A percentile compares a stretch with the other conserved stretches of the same genome.
These are phyloP conservation scores for Golubevia pallescens DNA, from an alignment of 1,284 basidiomycete genomes.

Conservation along the genomic window DNA sequence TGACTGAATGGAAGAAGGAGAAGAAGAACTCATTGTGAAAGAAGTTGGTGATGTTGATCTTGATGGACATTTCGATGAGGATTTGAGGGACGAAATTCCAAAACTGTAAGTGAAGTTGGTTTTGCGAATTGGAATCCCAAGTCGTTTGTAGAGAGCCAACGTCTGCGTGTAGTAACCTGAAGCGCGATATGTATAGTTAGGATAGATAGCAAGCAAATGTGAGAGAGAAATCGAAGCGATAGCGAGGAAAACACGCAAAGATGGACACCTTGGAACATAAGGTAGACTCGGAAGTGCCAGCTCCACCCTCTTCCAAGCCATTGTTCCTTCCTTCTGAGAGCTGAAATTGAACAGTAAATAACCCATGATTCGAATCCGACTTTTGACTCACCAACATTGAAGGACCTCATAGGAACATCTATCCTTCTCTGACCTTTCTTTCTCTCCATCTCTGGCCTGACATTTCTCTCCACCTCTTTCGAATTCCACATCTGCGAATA, in stretches of 20 bases:
- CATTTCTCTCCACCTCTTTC: not conserved
- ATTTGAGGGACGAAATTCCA: conserved; percentile 4
- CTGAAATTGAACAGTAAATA: not conserved
- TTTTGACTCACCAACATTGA: conserved; percentile 34
- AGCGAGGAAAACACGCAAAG: not conserved
- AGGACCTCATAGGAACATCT: conserved; percentile 59
- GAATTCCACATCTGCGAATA: not conserved
- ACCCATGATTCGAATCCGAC: not conserved
- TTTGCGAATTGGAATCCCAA: conserved; percentile 26
- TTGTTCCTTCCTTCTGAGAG: no score
- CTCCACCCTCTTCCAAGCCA: no score
- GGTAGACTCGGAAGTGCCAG: no score
- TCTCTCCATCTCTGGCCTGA: not conserved
- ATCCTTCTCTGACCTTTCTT: conserved; percentile 19
- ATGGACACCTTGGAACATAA: no score
- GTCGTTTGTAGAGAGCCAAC: conserved; percentile 34
- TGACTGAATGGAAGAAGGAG: no score
- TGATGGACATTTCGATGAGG: not conserved
- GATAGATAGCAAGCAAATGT: no score
- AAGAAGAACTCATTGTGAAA: no score
- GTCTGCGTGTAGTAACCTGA: conserved; percentile 59
- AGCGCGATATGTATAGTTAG: no score
- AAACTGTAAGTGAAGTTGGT: conserved; percentile 55
- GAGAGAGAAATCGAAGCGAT: not conserved
- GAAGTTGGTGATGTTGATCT: no score